Conservation (phyloP, 129 eudicot species). For the Mikania micrantha region DNA sequence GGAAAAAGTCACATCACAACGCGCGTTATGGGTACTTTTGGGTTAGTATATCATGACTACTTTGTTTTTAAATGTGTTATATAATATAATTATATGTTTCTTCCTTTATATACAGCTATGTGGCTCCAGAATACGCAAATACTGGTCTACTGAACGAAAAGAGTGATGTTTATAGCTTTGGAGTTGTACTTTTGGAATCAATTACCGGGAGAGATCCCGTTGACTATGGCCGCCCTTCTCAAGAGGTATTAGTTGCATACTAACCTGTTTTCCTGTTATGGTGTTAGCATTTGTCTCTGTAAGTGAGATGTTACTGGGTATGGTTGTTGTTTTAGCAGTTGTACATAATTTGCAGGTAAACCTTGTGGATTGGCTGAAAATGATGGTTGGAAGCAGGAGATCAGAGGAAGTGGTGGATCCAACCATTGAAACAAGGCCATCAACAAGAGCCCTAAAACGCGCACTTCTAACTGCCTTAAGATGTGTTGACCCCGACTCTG, state of each 20-base stretch:
- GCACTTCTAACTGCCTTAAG: slow-evolving; percentile 72
- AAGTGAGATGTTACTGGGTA: too few species aligned
- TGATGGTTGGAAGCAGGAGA: slow-evolving; percentile 86
- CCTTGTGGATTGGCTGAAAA: slow-evolving; percentile 84
- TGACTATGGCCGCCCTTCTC: slow-evolving; percentile 77
- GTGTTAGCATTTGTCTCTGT: too few species aligned
- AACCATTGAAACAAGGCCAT: slow-evolving; percentile 65
- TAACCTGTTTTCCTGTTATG: not conserved
- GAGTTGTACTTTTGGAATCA: slow-evolving; percentile 75
- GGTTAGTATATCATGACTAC: slow-evolving; percentile 38
- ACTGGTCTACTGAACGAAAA: slow-evolving; percentile 77
- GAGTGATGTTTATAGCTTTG: slow-evolving; percentile 90
- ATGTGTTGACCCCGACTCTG: slow-evolving; percentile 87
- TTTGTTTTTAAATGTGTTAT: not conserved
- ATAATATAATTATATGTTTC: not conserved
- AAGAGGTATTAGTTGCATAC: slow-evolving; percentile 45
- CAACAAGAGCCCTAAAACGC: slow-evolving; percentile 75
- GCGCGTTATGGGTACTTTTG: slow-evolving; percentile 84
- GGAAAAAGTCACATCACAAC: slow-evolving; percentile 82
- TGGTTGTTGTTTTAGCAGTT: too few species aligned
- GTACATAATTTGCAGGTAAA: slow-evolving; percentile 41
- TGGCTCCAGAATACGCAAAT: slow-evolving; percentile 85
- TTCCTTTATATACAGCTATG: slow-evolving; percentile 38
- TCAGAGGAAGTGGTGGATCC: slow-evolving; percentile 92
- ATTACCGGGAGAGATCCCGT: slow-evolving; percentile 89